Evolutionary conservation across 2,329 filamentous ascomycete species (phyloP), one percentile per base, ranked within the genome.

Genomic region (Phaeophleospora eucalypticola): DNA sequence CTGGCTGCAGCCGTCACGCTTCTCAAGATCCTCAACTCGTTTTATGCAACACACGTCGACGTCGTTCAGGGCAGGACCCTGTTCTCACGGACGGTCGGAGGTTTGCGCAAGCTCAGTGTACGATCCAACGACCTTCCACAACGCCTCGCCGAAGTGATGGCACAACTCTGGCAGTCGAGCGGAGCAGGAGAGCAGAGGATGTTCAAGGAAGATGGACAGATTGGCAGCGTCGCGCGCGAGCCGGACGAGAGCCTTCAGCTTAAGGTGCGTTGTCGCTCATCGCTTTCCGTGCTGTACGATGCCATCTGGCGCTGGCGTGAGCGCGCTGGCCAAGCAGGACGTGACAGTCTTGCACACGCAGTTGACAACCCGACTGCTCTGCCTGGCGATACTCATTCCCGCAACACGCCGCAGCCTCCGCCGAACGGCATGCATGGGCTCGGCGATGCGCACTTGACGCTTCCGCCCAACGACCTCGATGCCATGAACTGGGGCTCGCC

Each of bases 261-360:
- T 40, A 88, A 89, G 62, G 85, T 91, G n/a, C 80, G 87, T 41
- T 89, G 86, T 58, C 77, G 87, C 18, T 87, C 89, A 74, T 90
- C 86, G 66, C 88, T 91, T 82, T 89, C 85, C 65, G 77, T 90
- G 12, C 82, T 93, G 1, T 91, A 87, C 60, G 87, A 93, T 68
- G 87, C 84, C 10, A 86, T 89, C 41, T 91, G 87, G 87, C 79
- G 87, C 52, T 93, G 87, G 87, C 79, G 87, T 57, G 84, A 88
- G 63, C 86, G 90, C 63, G 89, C 77, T 32, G 71, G 74, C 33
- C 68, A 69, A 51, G 70, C 68, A 34, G 68, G 69, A 16, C 65
- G 65, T 14, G 70, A 73, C 45, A 71, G 72, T 46, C 71, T 77
- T 36, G 72, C 75, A 33, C 64, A 66, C 69, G 89, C 87, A 56